Percentiles rank a stretch among this genome's conserved stretches.
Evolutionary conservation across 768 basidiomycete species (phyloP).

Genomic region (Russula emetica): DNA sequence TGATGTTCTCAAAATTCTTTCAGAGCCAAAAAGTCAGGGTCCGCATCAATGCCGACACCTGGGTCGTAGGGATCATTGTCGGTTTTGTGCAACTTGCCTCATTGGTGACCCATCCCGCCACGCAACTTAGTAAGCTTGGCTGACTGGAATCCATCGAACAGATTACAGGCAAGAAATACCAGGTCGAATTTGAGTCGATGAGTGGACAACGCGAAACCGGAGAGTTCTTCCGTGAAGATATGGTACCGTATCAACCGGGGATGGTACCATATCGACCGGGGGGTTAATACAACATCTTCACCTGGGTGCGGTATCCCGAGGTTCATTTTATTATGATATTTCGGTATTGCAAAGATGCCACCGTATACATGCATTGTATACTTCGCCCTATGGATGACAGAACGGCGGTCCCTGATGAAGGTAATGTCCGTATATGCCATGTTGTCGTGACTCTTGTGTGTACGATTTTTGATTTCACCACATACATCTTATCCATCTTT

Average conservation of each 20-base stretch:
- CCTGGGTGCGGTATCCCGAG: background rate
- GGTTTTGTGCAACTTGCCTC: conserved; percentile 26
- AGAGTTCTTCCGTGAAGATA: background rate
- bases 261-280: conserved; percentile 3
- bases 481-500: background rate
- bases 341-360: background rate
- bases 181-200: conserved; percentile 15
- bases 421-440: background rate
- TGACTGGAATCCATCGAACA: conserved; percentile 3
- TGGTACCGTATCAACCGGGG: conserved; percentile 2
- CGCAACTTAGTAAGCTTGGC: background rate
- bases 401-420: background rate
- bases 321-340: background rate
- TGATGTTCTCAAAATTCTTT: background rate
- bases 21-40: conserved; percentile 33
- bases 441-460: background rate
- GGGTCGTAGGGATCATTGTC: conserved; percentile 37
- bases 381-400: background rate
- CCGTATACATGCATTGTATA: background rate
- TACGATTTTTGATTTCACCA: background rate
- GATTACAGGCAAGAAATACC: conserved; percentile 5
- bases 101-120: conserved; percentile 16
- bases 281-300: background rate
- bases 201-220: conserved; percentile 8
- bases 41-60: conserved; percentile 32